Evolutionary conservation across 2,329 filamentous ascomycete genomes (phyloP).

Genomic region (Cladorrhinum sp.): DNA sequence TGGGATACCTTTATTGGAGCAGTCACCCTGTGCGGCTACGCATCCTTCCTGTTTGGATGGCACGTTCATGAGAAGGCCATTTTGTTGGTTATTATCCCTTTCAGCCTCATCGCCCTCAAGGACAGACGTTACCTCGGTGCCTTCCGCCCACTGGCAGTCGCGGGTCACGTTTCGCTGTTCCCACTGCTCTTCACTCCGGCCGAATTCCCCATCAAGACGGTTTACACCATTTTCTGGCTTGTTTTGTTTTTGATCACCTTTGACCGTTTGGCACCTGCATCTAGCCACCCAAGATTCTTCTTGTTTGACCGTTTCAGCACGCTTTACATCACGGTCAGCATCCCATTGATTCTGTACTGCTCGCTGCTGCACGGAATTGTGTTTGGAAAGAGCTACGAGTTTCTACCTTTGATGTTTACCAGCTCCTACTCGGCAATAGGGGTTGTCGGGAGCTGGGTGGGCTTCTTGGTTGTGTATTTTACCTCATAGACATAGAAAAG

Average conservation of each 20-base stretch:
- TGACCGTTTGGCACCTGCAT: conserved; percentile 81
- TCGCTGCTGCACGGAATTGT: conserved; percentile 79
- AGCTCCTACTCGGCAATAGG: conserved; percentile 92
- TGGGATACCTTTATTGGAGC: conserved; percentile 90
- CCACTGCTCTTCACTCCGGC: conserved; percentile 87
- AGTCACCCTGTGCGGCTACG: conserved; percentile 89
- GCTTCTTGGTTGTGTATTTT: conserved; percentile 92
- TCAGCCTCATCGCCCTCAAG: conserved; percentile 85
- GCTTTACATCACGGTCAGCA: conserved; percentile 83
- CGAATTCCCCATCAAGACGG: conserved; percentile 90
- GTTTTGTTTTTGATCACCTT: conserved; percentile 81
- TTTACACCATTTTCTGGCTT: conserved; percentile 92
- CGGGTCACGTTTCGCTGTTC: conserved; percentile 92
- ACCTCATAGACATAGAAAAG: conserved; percentile 40
- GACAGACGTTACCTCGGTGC: conserved; percentile 88
- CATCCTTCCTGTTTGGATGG: conserved; percentile 97
- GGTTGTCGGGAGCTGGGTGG: conserved; percentile 93
- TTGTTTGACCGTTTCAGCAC: conserved; percentile 87
- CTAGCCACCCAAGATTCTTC: conserved; percentile 76
- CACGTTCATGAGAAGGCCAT: conserved; percentile 98
- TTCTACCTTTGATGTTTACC: conserved; percentile 93
- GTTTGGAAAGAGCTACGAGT: conserved; percentile 81
- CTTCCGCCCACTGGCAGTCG: conserved; percentile 86
- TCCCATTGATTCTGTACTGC: conserved; percentile 85
- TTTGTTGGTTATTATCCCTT: conserved; percentile 88